Base-by-base conservation (phyloP, 768 basidiomycete genomes). In the Exidia glandulosa region DNA sequence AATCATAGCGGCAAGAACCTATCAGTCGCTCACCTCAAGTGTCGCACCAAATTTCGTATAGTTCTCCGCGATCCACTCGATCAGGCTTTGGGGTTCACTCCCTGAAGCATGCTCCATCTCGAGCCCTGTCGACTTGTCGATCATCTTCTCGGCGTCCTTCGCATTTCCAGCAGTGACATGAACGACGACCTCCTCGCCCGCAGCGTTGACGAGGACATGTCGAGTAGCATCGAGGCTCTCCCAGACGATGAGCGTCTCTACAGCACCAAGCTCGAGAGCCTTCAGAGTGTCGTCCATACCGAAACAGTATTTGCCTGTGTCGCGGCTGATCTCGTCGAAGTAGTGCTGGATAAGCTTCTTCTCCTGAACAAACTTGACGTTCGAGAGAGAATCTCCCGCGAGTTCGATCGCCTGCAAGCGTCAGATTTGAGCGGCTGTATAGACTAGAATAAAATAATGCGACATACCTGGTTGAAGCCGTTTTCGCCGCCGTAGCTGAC, bases 311-410 rank as follows among this genome's bases (percentile, higher is more conserved):
- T 87, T 90, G 67, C 85, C 90, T 33, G 91, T 93, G 68, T 99
- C 96, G 70, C 91, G 90, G 66, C 94, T 95, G 76, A 99, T 99
- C 75, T 99, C 96, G 69, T 98, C 95, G 71, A 99, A 99, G 78
- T 97, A 99, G 71, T 83, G 88, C 72, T 97, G 94, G 66, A 99
- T 98, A 50, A 99, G 84, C 72, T 80, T 87, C 80, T 98, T 98
- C 78, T 99, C 96, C 73, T 98, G 95, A 32, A 99, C 95, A 67
- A 99, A 98, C 72, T 98, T 98, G 78, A 99, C 96, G 72, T 98
- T 99, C 37, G 91, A 86, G 31, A 99, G 84, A 2, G 92, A 89
- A 72, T 99, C 96, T 1, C 92, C 88, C 0, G 96, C 91, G 57
- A 98, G 83, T 70, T 98, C 96, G 66, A 99, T 98, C 16, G 96